Base-by-base conservation (phyloP, 345 rosid species). In the Melaleuca alternifolia region DNA sequence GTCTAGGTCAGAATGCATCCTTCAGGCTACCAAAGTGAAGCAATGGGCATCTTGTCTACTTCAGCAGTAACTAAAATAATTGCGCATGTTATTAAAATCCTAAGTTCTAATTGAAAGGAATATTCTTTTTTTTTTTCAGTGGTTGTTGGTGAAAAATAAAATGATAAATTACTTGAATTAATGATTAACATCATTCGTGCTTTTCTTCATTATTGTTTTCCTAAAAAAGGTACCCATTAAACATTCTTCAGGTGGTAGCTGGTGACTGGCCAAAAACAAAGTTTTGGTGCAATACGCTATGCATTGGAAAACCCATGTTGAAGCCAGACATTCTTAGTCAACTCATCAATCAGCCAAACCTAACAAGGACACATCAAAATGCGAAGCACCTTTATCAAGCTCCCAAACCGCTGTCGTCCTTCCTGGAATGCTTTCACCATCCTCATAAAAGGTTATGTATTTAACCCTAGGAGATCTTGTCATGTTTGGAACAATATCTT, bases 401-500 rank as follows among this genome's bases (percentile, higher is more conserved):
- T 96, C 99, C 98, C 99, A 97, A 76, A 97, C 99, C 44, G 99
- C 99, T 84, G 99, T 97, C 90, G 94, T 94, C 94, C 90, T 94
- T 89, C 96, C 98, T 24, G 96, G 93, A 87, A 92, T 88, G 85
- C 98, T 97, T 89, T 93, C 98, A 87, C 98, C 93, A 92, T 97
- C 99, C 92, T 97, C 99, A 88, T 93, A 97, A 86, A 90, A 95
- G 77, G 99, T 96, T 87, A 97, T 94, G 90, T 94, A 96, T 87
- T 97, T 96, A 51, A 93, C 93, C 91, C 93, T 92, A 41, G 97
- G 95, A 84, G 93, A 88, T 90, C 94, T 94, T 88, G 96, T 94
- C 99, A 95, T 97, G 92, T 94, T 96, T 77, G 98, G 95, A 88
- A 93, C 88, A 87, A 95, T 90, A 89, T 96, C 99, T 87, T 90